Base-by-base conservation (phyloP, 805 yeast species). In the Yamadazyma nakazawae region DNA sequence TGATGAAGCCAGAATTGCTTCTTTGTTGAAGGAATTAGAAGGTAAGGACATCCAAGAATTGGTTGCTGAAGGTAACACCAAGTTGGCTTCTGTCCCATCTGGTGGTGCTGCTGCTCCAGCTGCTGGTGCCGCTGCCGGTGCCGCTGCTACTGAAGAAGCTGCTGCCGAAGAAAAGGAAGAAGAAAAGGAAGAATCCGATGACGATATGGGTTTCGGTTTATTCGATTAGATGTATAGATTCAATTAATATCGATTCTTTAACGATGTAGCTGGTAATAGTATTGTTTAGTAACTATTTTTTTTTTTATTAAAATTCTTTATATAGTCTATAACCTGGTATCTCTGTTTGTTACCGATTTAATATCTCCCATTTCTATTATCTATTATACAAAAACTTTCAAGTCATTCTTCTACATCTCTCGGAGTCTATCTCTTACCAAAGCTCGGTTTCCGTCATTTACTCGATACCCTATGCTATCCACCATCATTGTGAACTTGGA, bases 81-180 rank as follows among this genome's bases (percentile, higher is more conserved):
- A 94, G 82, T 88, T 94, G 72, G 95, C 98, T 62, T 84, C 98
- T 61, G 95, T 92, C 60, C 97, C 98, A 76, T 65, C 97, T 67
- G 97, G 97, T 74, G 97, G 96, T 78, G 94, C 97, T 73, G 96
- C 94, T 74, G 81, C 89, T 66, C 76, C 94, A 61, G 74, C 85
- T 62, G 77, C 81, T 67, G 80, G 78, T 66, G 81, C 80, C 66
- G 84, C 86, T 60, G 81, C 85, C 63, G 84, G 84, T 63, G 84
- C 79, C 65, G 87, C 74, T 70, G 83, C 73, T 56, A 84, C 80
- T 57, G 86, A 79, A 59, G 89, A 76, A 56, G 94, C 74, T 49
- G 96, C 73, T 51, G 94, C 70, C 51, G 94, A 74, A 61, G 88
- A 70, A 59, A 84, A 75, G 63, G 89, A 78, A 64, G 91, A 75